Evolutionary conservation across 148 eudicot genomes (phyloP), one percentile per base, ranked within the genome.

Genomic region (Silene latifolia): DNA sequence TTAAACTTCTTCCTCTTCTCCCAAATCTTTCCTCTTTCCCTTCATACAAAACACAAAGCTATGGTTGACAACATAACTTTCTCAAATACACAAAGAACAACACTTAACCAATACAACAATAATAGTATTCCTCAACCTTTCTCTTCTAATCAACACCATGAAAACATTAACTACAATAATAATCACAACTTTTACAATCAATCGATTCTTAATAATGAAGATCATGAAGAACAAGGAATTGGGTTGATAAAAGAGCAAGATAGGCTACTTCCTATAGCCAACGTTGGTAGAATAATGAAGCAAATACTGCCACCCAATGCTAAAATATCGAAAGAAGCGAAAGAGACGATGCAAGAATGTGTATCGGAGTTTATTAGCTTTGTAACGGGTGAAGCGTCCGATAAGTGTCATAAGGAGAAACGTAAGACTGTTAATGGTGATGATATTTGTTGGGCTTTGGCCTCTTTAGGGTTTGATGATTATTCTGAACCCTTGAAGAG

Each of bases 311-410:
- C 97, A 0, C 66, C 86, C 0, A 86, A 83, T 14, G 97, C 93
- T 0, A 91, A 91, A 44, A 82, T 91, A 46, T 91, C 97, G 0
- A 91, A 91, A 74, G 97, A 89, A 62, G 88, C 89, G 2, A 91
- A 91, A 62, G 97, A 89, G 53, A 91, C 93, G 35, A 91, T 89
- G 93, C 97, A 91, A 71, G 93, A 91, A 54, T 91, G 93, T 20
- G 97, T 83, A 1, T 87, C 97, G 1, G 97, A 91, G 86, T 91
- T 91, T 77, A 89, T 91, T 1, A 85, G 93, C 85, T 91, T 91
- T 24, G 97, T 91, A 8, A 91, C 97, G 2, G 88, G 91, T 53
- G 93, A 91, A 54, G 97, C 97, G 4, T 91, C 93, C 0, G 97
- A 91, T 60, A 89, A 79, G 76, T 91, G 97, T 72, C 87, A 79